Base-by-base conservation (phyloP, 257 asterid species). In the Fraxinus cuspidata region DNA sequence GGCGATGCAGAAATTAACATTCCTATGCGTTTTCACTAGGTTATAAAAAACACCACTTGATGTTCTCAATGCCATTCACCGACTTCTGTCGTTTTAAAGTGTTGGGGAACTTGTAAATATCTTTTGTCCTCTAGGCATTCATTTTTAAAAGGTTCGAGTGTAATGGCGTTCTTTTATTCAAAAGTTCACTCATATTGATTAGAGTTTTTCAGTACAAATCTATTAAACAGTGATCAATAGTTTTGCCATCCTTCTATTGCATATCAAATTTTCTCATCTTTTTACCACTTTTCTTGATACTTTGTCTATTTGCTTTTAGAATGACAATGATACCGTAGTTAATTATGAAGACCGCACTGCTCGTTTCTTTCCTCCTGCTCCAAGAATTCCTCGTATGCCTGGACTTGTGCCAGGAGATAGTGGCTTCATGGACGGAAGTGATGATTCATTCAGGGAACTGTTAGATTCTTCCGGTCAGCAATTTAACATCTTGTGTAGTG, bases 321-420 rank as follows among this genome's bases (percentile, higher is more conserved):
- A 84, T 78, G 96, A 84, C 68, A 86, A 73, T 71, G 58, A 32
- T 78, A 79, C 77, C n/a, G 56, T 71, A 68, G 79, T 88, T 65
- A 79, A 80, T 47, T 93, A 93, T 81, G 98, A 93, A 84, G 98
- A 96, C 75, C 92, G 97, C 72, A 93, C 99, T 75, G 83, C 96
- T 87, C 97, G 98, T 51, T 93, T 96, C 84, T 90, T 96, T 66
- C 99, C 97, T 76, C 92, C 94, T 71, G 92, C 94, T 29, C 99
- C 99, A 72, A 88, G 97, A 82, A 87, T 86, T 80, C 99, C 99
- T 75, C 87, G 88, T 77, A 86, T 86, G 82, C 92, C 99, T 85
- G 98, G 98, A 79, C 89, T 96, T 82, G 92, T 93, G 66, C 86
- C 97, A 70, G 97, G 90, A 64, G 99, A 96, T 81, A 87, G 85